Evolutionary conservation across 306 rosid species (phyloP), one percentile per base, ranked within the genome.

Genomic region (Corylus avellana): DNA sequence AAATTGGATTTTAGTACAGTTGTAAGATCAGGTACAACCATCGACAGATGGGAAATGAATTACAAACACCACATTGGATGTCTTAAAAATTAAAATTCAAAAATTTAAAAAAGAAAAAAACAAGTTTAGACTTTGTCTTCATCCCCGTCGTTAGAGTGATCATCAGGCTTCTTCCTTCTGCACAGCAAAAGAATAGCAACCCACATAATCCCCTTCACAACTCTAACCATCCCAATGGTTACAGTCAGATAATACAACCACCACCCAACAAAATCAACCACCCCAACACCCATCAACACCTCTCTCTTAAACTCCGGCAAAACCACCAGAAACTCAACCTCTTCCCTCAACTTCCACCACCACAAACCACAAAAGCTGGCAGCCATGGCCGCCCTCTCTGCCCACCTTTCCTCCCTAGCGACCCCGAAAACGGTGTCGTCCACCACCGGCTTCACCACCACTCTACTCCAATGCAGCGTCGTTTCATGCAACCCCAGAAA

Each of bases 281-380:
- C 4, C 11, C 84, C 90, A 22, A 87, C 70, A 49, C 76, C 86
- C 90, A 87, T 85, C 12, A 78, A 59, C 56, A 83, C 80, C 74
- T 92, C 91, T 42, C 87, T 85, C 75, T 84, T 92, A 1, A 75
- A 83, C 81, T 86, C 94, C 5, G 81, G 83, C 84, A 90, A 85
- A 72, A 88, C 77, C 79, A 84, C 96, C 89, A 90, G 75, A 75
- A 73, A 79, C 78, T 91, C 97, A 6, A 90, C 89, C 75, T 92
- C 96, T 22, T 85, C 92, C 80, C 96, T 88, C 78, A 95, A 63
- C 79, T 80, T 86, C 98, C 92, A 92, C 88, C 92, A 95, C 98
- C 98, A 95, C 39, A 95, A 54, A 0, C 44, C 72, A 12, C 92
- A 91, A 12, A 91, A 80, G 82, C 94, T 81, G 7, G 71, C 82